Conservation (phyloP, 352 stramenopile genomes). For the Globisporangium sylvaticum region DNA sequence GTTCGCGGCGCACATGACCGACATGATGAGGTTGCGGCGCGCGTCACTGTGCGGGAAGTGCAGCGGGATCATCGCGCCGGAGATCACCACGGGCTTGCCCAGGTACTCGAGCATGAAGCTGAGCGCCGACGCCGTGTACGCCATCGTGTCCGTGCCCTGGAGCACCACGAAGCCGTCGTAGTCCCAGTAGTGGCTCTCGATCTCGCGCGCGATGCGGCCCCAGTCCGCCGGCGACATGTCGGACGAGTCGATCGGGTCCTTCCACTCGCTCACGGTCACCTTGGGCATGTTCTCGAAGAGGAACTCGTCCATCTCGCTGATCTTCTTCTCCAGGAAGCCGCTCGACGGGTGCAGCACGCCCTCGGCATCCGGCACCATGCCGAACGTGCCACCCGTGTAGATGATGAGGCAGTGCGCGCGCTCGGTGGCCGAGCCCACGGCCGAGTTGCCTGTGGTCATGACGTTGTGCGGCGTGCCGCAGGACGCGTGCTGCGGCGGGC, state of each 20-base stretch:
- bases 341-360: constrained; percentile 81
- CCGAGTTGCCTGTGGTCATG: background rate
- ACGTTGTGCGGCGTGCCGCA: constrained; percentile 19
- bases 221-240: constrained; percentile 90
- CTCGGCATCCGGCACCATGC: constrained; percentile 77
- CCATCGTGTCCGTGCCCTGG: constrained; percentile 98
- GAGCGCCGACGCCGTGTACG: constrained; percentile 93
- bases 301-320: constrained; percentile 86
- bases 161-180: constrained; percentile 97
- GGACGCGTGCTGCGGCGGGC: constrained; percentile 15
- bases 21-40: constrained; percentile 95
- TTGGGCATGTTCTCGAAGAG: constrained; percentile 75
- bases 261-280: constrained; percentile 75
- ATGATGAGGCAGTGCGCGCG: constrained; percentile 78
- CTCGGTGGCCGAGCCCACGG: background rate
- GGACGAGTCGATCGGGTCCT: constrained; percentile 88
- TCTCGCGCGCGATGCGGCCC: constrained; percentile 89
- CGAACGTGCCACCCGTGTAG: constrained; percentile 91
- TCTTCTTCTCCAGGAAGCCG: constrained; percentile 87
- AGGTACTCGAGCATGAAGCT: constrained; percentile 98
- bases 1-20: constrained; percentile 77
- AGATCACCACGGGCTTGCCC: constrained; percentile 94
- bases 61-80: constrained; percentile 94
- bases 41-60: constrained; percentile 96
- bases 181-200: constrained; percentile 92